phyloP scores from a whole-genome alignment of 805 yeast species.

The Starmera amethionina region DNA sequence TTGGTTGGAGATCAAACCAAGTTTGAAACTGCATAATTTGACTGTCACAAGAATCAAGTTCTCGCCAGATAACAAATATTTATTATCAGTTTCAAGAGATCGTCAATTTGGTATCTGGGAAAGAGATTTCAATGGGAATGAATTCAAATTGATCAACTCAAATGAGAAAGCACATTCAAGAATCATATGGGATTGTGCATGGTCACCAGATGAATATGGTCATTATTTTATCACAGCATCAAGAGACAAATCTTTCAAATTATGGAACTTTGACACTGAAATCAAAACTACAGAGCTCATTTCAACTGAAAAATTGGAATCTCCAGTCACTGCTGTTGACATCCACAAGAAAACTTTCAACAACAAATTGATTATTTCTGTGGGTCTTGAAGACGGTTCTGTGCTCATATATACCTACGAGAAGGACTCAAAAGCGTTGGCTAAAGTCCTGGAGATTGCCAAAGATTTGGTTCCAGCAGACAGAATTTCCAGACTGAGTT shows the following conservation, averaged over 20 bases:
- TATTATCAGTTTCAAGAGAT: slow-evolving; percentile 82
- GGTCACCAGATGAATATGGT: slow-evolving; percentile 51
- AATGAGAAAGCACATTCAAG: slow-evolving; percentile 77
- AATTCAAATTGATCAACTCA: slow-evolving; percentile 27
- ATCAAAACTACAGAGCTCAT: slow-evolving; percentile 24
- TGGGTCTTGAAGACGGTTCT: slow-evolving; percentile 66
- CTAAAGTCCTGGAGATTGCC: slow-evolving; percentile 24
- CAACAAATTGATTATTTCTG: slow-evolving; percentile 34
- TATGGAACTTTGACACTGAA: slow-evolving; percentile 46
- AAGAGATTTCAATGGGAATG: slow-evolving; percentile 26
- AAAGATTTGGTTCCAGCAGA: slow-evolving; percentile 44
- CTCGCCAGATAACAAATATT: slow-evolving; percentile 52
- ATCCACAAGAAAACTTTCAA: slow-evolving; percentile 24
- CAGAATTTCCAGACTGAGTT: slow-evolving; percentile 50
- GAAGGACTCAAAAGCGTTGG: slow-evolving; percentile 16
- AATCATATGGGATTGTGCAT: slow-evolving; percentile 92
- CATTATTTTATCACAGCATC: slow-evolving; percentile 72
- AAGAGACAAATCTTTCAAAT: slow-evolving; percentile 71
- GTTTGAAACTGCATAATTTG: slow-evolving; percentile 60
- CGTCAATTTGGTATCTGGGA: slow-evolving; percentile 76
- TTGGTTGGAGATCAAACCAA: slow-evolving; percentile 53
- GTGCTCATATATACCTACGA: slow-evolving; percentile 35
- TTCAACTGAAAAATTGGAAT: slow-evolving; percentile 32
- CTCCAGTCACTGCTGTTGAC: slow-evolving; percentile 63
- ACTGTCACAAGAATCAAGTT: slow-evolving; percentile 81